Evolutionary conservation across 192 early-diverging fungal species (phyloP).

Genomic region (Gonapodya prolifera): DNA sequence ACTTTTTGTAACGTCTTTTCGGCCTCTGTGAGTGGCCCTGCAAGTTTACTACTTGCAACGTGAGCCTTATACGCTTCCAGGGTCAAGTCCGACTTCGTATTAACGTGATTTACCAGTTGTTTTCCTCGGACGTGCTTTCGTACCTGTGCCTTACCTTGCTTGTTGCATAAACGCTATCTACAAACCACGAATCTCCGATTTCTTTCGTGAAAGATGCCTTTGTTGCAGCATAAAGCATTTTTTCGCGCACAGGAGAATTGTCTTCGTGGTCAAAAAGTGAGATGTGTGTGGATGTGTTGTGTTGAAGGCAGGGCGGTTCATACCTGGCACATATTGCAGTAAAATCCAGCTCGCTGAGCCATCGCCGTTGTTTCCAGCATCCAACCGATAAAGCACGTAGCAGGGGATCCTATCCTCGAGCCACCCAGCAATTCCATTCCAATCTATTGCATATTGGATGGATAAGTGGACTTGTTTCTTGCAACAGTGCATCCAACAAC

Average conservation of each 20-base stretch:
- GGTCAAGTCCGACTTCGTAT: constrained; percentile 30
- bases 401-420: not conserved
- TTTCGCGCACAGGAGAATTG: constrained; percentile 64
- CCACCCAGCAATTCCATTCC: not conserved
- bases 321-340: not conserved
- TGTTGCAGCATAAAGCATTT: constrained; percentile 90
- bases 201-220: constrained; percentile 64
- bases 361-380: not conserved
- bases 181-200: constrained; percentile 68
- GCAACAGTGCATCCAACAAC: no score
- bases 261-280: constrained; percentile 28
- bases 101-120: no score
- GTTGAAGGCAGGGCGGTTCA: not conserved
- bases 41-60: constrained; percentile 41
- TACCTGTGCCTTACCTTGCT: constrained; percentile 25
- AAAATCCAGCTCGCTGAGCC: not conserved
- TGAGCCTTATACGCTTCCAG: constrained; percentile 52
- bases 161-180: constrained; percentile 73
- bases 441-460: no score
- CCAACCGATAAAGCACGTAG: not conserved
- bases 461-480: no score
- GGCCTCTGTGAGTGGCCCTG: constrained; percentile 71
- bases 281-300: not conserved
- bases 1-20: constrained; percentile 65
- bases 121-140: no score